Percentiles rank a stretch among this genome's conserved stretches.
Evolutionary conservation across 495 filamentous ascomycete species (phyloP).

Genomic region (Xylaria scruposa): DNA sequence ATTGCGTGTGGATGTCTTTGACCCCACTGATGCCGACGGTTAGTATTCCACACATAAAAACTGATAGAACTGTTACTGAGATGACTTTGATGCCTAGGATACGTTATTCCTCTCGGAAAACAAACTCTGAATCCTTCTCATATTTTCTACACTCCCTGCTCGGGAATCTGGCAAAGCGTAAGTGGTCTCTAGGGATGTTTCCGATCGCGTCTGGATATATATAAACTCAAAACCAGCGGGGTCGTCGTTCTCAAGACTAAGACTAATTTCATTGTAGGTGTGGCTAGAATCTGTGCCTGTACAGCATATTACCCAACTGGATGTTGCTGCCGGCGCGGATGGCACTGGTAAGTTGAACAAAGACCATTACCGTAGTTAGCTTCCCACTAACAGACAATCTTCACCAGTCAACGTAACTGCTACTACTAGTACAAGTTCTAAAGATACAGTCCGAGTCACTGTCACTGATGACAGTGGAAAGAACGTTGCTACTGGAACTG

Average conservation of each 20-base stretch:
- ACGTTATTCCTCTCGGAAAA: slow-evolving; percentile 69
- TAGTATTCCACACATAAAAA: neutral
- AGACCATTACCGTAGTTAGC: neutral
- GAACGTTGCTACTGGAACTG: slow-evolving; percentile 38
- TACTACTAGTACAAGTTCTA: slow-evolving; percentile 38
- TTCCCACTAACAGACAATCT: neutral
- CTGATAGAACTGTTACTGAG: neutral
- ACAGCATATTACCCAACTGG: slow-evolving; percentile 61
- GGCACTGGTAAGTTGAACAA: slow-evolving; percentile 56
- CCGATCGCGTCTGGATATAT: neutral
- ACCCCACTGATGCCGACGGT: slow-evolving; percentile 64
- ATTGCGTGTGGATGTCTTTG: slow-evolving; percentile 68
- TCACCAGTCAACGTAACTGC: slow-evolving; percentile 58
- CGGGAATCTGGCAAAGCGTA: slow-evolving; percentile 71
- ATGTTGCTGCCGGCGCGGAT: slow-evolving; percentile 64
- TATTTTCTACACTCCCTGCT: slow-evolving; percentile 74
- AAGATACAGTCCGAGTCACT: slow-evolving; percentile 44
- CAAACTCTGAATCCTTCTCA: slow-evolving; percentile 64
- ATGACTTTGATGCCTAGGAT: slow-evolving; percentile 28
- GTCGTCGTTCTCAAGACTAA: neutral
- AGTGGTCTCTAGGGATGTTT: neutral
- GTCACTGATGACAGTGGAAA: slow-evolving; percentile 51
- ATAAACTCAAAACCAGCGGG: too few species aligned
- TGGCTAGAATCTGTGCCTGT: slow-evolving; percentile 68
- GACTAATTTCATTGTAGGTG: slow-evolving; percentile 38